Percentiles rank a stretch among this genome's conserved stretches.
Conservation (phyloP, 108 stramenopile species). For the Nannochloropsis salina region DNA sequence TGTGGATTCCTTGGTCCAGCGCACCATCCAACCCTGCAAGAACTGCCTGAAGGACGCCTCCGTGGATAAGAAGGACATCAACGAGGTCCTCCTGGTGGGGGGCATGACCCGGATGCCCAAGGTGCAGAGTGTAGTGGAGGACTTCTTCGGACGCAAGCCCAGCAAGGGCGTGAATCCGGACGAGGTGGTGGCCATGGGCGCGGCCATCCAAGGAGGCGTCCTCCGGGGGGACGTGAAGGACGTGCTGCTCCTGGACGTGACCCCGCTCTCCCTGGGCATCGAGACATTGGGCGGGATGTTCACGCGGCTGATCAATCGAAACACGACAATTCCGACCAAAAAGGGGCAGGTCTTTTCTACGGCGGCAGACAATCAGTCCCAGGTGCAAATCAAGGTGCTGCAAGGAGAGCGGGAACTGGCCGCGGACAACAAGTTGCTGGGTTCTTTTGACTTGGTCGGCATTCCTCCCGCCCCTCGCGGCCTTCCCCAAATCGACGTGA, state of each 20-base stretch:
- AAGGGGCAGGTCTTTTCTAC: slow-evolving; percentile 96
- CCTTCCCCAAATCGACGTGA: slow-evolving; percentile 90
- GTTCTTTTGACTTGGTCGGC: slow-evolving; percentile 95
- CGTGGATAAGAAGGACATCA: slow-evolving; percentile 71
- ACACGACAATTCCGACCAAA: slow-evolving; percentile 99
- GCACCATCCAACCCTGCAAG: slow-evolving; percentile 93
- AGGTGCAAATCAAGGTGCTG: slow-evolving; percentile 89
- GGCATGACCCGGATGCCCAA: slow-evolving; percentile 99
- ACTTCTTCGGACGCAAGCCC: slow-evolving; percentile 85
- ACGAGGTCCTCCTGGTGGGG: slow-evolving; percentile 98
- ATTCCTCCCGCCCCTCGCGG: slow-evolving; percentile 98
- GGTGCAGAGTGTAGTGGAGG: slow-evolving; percentile 93
- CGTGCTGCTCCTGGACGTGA: slow-evolving; percentile 96
- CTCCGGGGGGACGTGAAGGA: slow-evolving; percentile 99
- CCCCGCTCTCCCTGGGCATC: slow-evolving; percentile 95
- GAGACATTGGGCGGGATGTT: slow-evolving; percentile 99
- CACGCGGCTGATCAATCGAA: slow-evolving; percentile 96
- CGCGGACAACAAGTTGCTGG: slow-evolving; percentile 96
- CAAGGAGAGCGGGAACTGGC: slow-evolving; percentile 99
- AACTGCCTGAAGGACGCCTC: slow-evolving; percentile 54
- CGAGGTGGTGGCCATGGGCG: slow-evolving; percentile 99
- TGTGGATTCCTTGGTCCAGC: slow-evolving; percentile 78
- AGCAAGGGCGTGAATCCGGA: slow-evolving; percentile 96
- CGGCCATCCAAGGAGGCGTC: slow-evolving; percentile 96
- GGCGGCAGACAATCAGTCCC: slow-evolving; percentile 75